These are phyloP conservation scores for Exidia glandulosa DNA, from an alignment of 768 basidiomycete genomes.

Conservation along the genomic window DNA sequence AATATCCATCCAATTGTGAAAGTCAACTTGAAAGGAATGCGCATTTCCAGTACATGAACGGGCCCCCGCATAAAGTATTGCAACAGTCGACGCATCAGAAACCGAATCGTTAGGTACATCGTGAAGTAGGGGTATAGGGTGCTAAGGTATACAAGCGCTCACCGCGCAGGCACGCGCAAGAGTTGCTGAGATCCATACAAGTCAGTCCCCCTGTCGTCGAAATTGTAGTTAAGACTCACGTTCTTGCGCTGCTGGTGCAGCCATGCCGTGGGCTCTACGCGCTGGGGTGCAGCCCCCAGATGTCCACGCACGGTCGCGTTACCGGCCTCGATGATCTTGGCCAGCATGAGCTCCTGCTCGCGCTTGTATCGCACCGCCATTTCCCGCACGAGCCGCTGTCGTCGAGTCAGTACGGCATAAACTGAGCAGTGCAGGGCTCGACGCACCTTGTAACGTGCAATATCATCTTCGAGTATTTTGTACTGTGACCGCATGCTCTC, in stretches of 20 bases:
- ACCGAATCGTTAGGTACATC: background rate
- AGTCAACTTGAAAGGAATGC: no score
- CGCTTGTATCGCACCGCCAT: constrained; percentile 48
- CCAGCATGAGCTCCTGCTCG: constrained; percentile 76
- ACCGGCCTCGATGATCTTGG: constrained; percentile 59
- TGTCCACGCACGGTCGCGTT: constrained; percentile 54
- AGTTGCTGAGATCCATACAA: background rate
- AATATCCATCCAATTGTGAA: no score
- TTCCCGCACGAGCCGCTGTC: constrained; percentile 41
- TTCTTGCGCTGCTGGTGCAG: constrained; percentile 54
- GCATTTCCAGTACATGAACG: no score
- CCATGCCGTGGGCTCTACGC: constrained; percentile 46
- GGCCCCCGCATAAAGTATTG: background rate
- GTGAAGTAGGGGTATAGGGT: background rate
- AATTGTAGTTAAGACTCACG: constrained; percentile 15
- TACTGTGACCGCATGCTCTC: constrained; percentile 54
- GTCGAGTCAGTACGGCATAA: background rate
- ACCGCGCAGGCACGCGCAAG: background rate
- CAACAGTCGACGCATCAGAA: background rate
- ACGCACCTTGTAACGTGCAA: constrained; percentile 30
- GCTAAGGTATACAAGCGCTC: background rate
- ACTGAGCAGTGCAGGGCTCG: constrained; percentile 12
- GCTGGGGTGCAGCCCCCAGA: constrained; percentile 36
- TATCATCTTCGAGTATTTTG: constrained; percentile 52
- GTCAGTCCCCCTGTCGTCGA: background rate